phyloP scores from a whole-genome alignment of 257 asterid genomes.

The Linaria vulgaris region DNA sequence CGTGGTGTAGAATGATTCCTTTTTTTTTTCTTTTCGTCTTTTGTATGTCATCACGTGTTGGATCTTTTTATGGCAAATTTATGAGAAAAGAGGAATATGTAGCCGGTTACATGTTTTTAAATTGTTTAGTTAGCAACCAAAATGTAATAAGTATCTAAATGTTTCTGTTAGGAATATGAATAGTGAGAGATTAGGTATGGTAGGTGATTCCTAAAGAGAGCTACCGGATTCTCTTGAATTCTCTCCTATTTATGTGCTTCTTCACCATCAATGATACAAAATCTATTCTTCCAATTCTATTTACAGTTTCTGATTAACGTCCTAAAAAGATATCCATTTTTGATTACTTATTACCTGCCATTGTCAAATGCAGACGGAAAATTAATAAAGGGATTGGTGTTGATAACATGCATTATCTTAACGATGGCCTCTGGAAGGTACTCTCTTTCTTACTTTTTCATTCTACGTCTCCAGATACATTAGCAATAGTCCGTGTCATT shows the following conservation, averaged over 20 bases:
- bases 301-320: background rate
- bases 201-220: too few relatives aligned
- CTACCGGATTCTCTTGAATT: too few relatives aligned
- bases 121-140: background rate
- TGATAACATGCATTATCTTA: conserved; percentile 97
- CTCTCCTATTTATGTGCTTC: too few relatives aligned
- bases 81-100: background rate
- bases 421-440: conserved; percentile 99
- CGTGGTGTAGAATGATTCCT: background rate
- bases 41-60: background rate
- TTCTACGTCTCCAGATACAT: background rate
- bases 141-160: too few relatives aligned
- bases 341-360: conserved; percentile 15
- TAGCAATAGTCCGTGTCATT: background rate
- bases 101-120: background rate
- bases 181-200: too few relatives aligned
- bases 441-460: background rate
- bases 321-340: conserved; percentile 1
- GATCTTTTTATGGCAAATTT: background rate
- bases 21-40: background rate
- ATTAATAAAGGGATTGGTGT: conserved; percentile 97
- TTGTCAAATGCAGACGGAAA: conserved; percentile 50
- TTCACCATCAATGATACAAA: too few relatives aligned
- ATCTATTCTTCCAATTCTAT: too few relatives aligned
- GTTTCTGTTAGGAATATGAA: too few relatives aligned